These are phyloP conservation scores for Chionographis japonica DNA, from an alignment of 106 monocot genomes.

Conservation along the genomic window DNA sequence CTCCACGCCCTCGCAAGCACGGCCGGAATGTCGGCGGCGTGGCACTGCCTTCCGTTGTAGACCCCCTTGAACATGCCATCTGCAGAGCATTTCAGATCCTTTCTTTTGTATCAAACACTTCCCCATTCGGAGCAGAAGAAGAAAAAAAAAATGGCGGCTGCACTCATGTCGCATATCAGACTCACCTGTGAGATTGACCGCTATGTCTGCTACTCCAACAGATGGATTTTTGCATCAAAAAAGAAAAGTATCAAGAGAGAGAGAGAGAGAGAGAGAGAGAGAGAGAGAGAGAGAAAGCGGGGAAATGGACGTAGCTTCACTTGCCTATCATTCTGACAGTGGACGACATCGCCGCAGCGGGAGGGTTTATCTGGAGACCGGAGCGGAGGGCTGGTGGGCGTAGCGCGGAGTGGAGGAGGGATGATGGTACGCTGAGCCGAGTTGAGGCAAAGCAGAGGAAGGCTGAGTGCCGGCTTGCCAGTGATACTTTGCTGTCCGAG, in stretches of 20 bases:
- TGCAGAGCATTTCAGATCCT: neutral
- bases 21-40: slow-evolving; percentile 61
- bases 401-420: no score
- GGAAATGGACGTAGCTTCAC: neutral
- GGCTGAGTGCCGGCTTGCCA: no score
- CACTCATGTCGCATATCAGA: neutral
- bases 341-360: slow-evolving; percentile 14
- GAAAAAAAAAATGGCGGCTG: neutral
- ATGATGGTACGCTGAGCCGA: no score
- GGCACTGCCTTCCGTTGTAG: slow-evolving; percentile 79
- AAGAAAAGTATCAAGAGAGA: neutral
- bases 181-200: slow-evolving; percentile 88
- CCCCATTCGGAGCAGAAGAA: no score
- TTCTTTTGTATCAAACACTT: neutral
- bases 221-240: neutral
- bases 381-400: no score
- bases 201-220: slow-evolving; percentile 55
- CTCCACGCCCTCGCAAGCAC: slow-evolving; percentile 84
- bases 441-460: no score
- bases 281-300: neutral
- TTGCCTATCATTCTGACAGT: slow-evolving; percentile 58
- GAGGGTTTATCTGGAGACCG: neutral
- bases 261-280: slow-evolving; percentile 1
- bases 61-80: slow-evolving; percentile 99
- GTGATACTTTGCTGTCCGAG: no score